These are phyloP conservation scores for Cocos nucifera DNA, from an alignment of 176 grass and related monocot genomes.

Conservation along the genomic window DNA sequence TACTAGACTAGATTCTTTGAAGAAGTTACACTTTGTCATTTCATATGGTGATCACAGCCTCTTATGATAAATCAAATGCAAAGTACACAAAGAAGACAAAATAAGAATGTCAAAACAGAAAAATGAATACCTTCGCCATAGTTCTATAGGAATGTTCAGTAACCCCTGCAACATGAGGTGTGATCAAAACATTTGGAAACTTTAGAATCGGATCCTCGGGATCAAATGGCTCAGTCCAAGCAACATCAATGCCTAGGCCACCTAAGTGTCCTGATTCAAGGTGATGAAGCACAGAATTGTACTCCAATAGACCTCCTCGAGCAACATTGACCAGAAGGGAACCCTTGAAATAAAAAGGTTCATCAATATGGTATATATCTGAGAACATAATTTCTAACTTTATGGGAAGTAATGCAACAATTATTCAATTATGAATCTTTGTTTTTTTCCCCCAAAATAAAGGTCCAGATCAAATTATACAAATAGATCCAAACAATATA, in stretches of 20 bases:
- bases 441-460: no score
- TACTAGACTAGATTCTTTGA: no score
- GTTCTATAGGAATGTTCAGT: conserved; percentile 66
- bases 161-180: conserved; percentile 80
- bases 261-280: conserved; percentile 72
- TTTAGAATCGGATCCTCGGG: conserved; percentile 86
- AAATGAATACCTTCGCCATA: conserved; percentile 73
- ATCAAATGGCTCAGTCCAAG: conserved; percentile 91
- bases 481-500: no score
- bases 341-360: conserved; percentile 39
- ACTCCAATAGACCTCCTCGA: conserved; percentile 71
- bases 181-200: conserved; percentile 81
- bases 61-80: no score
- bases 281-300: conserved; percentile 54
- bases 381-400: no score
- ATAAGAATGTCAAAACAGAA: conserved; percentile 7
- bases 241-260: conserved; percentile 88
- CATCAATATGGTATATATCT: no score
- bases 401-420: no score
- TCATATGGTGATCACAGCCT: no score
- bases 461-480: no score
- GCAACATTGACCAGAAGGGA: conserved; percentile 83
- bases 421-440: no score
- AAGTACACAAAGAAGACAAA: background rate
- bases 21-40: no score